Base-by-base conservation (phyloP, 164 flowering plant genomes). In the Piper longum region DNA sequence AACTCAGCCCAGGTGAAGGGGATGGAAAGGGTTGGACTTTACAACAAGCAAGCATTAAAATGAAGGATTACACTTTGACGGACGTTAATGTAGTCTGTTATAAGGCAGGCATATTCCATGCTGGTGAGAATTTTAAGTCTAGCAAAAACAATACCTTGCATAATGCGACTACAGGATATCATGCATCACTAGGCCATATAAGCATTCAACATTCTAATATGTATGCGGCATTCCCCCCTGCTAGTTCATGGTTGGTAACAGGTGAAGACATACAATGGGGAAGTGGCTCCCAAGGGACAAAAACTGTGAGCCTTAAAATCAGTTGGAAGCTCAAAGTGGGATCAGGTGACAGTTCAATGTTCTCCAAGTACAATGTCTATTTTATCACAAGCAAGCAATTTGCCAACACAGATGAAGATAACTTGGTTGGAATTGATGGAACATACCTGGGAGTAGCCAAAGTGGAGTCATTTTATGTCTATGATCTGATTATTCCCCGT, bases 181-280 rank as follows among this genome's bases (percentile, higher is more conserved):
- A 68, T 67, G 95, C 96, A 19, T 77, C 76, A 41, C 89, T 92
- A 26, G 98, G 98, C 52, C 79, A 86, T 69, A 71, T 92, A 39
- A 48, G 64, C 14, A 73, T 86, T 36, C 67, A 70, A 61, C 75
- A 65, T 63, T 61, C 74, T 5, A 68, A 40, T 4, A 67, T 72
- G 55, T 74, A 71, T 40, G 44, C 71, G 41, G 64, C 16, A 9
- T 85, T 83, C 65, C 93, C 89, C 13, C 82, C 85, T 14, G 65
- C 84, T 7, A 41, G 66, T 64, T 77, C 82, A 51, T 92, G 98
- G 96, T 66, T 66, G 12, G 78, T 86, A 41, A 80, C 82, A 60
- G 76, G 76, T 70, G 71, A 81, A 57, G 41, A 76, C 56, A 59
- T 83, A 16, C 70, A 74, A 16, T 84, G 84, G 86, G 68, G 70